A percentile compares a stretch with the other conserved stretches of the same genome.
phyloP scores from a whole-genome alignment of 2,329 filamentous ascomycete species.

The Leptographium flavum region DNA sequence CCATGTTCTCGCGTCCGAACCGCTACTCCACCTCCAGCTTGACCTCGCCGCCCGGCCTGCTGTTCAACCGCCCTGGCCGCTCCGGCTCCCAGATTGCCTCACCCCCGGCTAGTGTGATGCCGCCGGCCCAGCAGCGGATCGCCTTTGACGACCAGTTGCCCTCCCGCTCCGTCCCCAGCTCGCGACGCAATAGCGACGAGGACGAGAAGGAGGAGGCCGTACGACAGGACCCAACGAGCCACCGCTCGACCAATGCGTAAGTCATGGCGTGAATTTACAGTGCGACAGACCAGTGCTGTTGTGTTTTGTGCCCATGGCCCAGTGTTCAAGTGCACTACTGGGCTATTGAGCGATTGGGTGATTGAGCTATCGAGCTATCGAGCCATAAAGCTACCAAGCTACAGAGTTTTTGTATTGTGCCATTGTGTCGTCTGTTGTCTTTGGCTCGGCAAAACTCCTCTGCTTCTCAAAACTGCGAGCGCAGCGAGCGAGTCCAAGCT shows the following conservation, averaged over 20 bases:
- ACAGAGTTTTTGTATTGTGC: neutral
- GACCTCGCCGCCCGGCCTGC: constrained; percentile 57
- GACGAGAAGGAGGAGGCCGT: constrained; percentile 72
- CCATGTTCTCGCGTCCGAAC: constrained; percentile 69
- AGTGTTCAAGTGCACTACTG: too few species aligned
- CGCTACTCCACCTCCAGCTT: constrained; percentile 83
- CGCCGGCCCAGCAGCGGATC: constrained; percentile 26
- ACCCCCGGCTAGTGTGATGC: constrained; percentile 50
- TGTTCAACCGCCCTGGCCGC: constrained; percentile 58
- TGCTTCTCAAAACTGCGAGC: too few species aligned
- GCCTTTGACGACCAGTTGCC: constrained; percentile 52
- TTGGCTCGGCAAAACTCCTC: too few species aligned
- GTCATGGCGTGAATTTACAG: constrained; percentile 24
- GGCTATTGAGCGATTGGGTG: too few species aligned
- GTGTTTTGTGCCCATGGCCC: neutral
- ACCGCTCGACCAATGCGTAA: constrained; percentile 66
- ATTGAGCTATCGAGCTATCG: too few species aligned
- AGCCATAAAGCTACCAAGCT: too few species aligned
- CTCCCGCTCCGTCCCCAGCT: constrained; percentile 74
- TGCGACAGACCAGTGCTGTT: neutral
- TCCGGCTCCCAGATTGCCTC: constrained; percentile 72
- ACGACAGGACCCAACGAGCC: constrained; percentile 53
- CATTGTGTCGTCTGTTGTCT: too few species aligned
- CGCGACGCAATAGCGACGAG: constrained; percentile 81
- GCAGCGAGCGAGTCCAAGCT: too few species aligned